These are phyloP conservation scores for Nigrograna mackinnonii DNA, from an alignment of 2,329 filamentous ascomycete genomes.

Conservation along the genomic window DNA sequence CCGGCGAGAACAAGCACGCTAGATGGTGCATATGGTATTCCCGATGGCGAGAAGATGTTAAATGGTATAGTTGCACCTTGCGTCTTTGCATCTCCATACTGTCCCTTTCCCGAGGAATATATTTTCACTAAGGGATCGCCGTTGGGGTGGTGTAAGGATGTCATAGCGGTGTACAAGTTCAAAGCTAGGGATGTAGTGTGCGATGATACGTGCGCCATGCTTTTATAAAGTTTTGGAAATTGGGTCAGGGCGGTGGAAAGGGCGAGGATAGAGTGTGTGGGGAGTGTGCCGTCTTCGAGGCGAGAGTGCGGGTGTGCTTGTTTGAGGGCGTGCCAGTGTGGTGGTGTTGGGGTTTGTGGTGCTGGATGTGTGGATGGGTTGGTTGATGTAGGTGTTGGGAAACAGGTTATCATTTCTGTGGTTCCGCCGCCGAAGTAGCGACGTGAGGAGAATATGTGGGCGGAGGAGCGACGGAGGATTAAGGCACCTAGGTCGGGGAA, in stretches of 20 bases:
- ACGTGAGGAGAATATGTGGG: conserved; percentile 54
- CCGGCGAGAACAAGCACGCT: conserved; percentile 65
- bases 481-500: conserved; percentile 89
- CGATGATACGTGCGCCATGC: conserved; percentile 61
- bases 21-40: conserved; percentile 53
- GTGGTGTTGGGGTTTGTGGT: too few species aligned
- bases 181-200: conserved; percentile 60
- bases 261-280: conserved; percentile 68
- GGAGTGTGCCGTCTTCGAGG: conserved; percentile 69
- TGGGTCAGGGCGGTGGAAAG: conserved; percentile 62
- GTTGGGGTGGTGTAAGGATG: conserved; percentile 56
- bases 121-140: conserved; percentile 56
- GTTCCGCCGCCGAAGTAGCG: conserved; percentile 73
- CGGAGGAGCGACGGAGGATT: conserved; percentile 74
- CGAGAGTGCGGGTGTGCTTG: conserved; percentile 59
- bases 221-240: conserved; percentile 60
- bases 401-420: conserved; percentile 58
- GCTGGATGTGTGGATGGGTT: too few species aligned
- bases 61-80: conserved; percentile 68
- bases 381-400: conserved; percentile 51
- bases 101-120: conserved; percentile 56
- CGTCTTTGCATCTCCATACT: conserved; percentile 55
- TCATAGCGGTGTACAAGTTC: conserved; percentile 54
- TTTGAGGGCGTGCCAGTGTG: conserved; percentile 63
- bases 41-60: too few species aligned